Percentiles rank a stretch among this genome's conserved stretches.
These are phyloP conservation scores for Tuber magnatum DNA, from an alignment of 495 filamentous ascomycete species.

Conservation along the genomic window DNA sequence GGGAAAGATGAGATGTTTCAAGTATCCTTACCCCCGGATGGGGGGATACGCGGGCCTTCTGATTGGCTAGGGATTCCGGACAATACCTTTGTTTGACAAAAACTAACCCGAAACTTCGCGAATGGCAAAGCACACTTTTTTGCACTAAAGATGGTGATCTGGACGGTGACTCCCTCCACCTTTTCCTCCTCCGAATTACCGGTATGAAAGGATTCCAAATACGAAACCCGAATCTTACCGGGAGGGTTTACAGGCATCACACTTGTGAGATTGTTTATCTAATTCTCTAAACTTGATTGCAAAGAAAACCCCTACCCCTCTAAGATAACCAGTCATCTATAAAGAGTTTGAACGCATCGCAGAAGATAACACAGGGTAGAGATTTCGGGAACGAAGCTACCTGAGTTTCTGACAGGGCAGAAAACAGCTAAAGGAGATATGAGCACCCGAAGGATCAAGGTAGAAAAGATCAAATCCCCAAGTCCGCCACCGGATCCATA, in stretches of 20 bases:
- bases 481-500: neutral
- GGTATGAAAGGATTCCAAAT: neutral
- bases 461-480: neutral
- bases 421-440: neutral
- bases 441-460: neutral
- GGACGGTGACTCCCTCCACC: neutral
- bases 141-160: neutral
- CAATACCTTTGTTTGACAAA: slow-evolving; percentile 24
- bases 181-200: neutral
- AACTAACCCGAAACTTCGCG: neutral
- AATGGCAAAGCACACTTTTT: neutral
- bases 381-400: neutral
- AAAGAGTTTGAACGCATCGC: neutral
- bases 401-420: neutral
- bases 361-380: neutral
- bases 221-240: neutral
- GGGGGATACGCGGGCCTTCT: slow-evolving; percentile 25
- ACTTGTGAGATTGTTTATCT: neutral
- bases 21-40: slow-evolving; percentile 18
- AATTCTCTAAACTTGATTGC: neutral
- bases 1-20: slow-evolving; percentile 23
- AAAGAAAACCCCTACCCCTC: neutral
- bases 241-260: neutral
- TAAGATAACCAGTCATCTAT: neutral
- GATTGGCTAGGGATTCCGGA: slow-evolving; percentile 21